Conservation (phyloP, 805 yeast species). For the Jamesozyma piceae region DNA sequence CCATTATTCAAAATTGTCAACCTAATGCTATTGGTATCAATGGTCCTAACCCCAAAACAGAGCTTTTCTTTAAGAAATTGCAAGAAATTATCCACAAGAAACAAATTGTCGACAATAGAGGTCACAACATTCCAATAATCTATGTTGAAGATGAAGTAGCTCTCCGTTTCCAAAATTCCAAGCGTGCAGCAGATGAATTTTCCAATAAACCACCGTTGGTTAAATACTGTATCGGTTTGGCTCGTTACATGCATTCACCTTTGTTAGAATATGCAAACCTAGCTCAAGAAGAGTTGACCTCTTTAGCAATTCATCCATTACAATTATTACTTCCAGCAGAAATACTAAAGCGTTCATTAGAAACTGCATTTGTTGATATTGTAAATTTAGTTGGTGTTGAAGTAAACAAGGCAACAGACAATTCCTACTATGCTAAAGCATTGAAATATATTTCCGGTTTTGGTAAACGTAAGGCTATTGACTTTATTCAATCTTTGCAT, state of each 20-base stretch:
- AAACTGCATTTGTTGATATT: constrained; percentile 78
- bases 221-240: constrained; percentile 80
- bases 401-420: constrained; percentile 77
- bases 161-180: constrained; percentile 71
- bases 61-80: constrained; percentile 48
- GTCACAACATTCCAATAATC: constrained; percentile 54
- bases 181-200: constrained; percentile 65
- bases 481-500: constrained; percentile 73
- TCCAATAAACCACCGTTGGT: constrained; percentile 75
- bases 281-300: constrained; percentile 55
- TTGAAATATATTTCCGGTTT: constrained; percentile 81
- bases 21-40: constrained; percentile 90
- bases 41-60: constrained; percentile 72
- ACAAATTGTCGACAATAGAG: constrained; percentile 45
- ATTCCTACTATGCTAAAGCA: constrained; percentile 54
- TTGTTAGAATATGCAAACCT: constrained; percentile 77
- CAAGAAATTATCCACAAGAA: constrained; percentile 48
- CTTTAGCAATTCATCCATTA: constrained; percentile 59
- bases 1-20: constrained; percentile 48
- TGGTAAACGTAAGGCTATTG: constrained; percentile 92
- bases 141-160: constrained; percentile 95
- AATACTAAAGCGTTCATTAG: constrained; percentile 53
- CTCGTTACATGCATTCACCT: constrained; percentile 91
- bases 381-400: constrained; percentile 90
- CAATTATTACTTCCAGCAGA: constrained; percentile 66